A percentile compares a stretch with the other conserved stretches of the same genome.
Conservation (phyloP, 495 filamentous ascomycete genomes). For the Neurospora sp. region DNA sequence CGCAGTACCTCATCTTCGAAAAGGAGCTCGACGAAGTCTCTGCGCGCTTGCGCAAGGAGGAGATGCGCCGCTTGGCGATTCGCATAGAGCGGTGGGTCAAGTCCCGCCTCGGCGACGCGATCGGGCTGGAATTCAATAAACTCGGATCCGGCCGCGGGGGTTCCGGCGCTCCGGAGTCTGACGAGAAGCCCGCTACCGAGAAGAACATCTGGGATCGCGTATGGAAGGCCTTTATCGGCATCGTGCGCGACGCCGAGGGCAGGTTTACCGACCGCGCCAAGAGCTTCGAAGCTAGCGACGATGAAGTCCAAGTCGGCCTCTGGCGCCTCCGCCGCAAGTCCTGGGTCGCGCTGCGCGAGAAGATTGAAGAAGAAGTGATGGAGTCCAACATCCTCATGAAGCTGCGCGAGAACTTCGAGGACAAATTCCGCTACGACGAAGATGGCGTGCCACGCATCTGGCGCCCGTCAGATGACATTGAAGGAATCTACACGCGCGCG, state of each 20-base stretch:
- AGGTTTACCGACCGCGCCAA: constrained; percentile 79
- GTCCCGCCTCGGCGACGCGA: constrained; percentile 72
- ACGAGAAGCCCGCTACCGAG: constrained; percentile 60
- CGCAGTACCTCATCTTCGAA: constrained; percentile 44
- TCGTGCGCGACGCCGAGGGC: constrained; percentile 76
- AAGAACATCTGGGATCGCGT: constrained; percentile 93
- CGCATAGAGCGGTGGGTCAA: constrained; percentile 89
- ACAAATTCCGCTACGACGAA: constrained; percentile 97
- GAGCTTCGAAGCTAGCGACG: constrained; percentile 84
- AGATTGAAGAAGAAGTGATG: constrained; percentile 95
- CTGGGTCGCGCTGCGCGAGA: constrained; percentile 81
- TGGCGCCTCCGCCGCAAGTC: constrained; percentile 89
- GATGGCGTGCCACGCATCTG: constrained; percentile 91
- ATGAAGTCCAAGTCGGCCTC: constrained; percentile 85
- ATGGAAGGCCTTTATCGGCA: constrained; percentile 75
- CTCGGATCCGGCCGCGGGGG: constrained; percentile 79
- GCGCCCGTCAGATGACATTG: constrained; percentile 95
- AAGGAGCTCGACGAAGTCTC: constrained; percentile 88
- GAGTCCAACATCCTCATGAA: constrained; percentile 94
- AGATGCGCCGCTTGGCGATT: constrained; percentile 86
- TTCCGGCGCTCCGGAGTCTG: constrained; percentile 64
- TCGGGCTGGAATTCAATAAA: constrained; percentile 90
- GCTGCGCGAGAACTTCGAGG: constrained; percentile 95
- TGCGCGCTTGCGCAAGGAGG: constrained; percentile 70
- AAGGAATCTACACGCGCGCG: constrained; percentile 82